Evolutionary conservation across 2,329 filamentous ascomycete genomes (phyloP), one percentile per base, ranked within the genome.

Genomic region (Huntiella moniliformis): DNA sequence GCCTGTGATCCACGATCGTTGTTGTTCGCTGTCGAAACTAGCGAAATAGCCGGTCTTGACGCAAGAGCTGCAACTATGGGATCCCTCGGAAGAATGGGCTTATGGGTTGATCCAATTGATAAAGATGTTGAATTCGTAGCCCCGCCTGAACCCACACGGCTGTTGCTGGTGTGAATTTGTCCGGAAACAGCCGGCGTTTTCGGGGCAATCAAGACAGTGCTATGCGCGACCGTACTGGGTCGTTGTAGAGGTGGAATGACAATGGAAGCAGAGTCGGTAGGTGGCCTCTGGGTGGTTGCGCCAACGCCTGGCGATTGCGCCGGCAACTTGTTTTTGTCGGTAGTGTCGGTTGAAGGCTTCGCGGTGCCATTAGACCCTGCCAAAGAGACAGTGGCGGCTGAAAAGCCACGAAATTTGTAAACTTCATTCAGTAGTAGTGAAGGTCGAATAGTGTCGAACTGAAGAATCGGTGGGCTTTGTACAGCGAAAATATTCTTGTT

Each of bases 401-500:
- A 12, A 31, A 22, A 15, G 16, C 43, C 47, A 7, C 46, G 28
- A 18, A 49, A 49, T n/a, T 45, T 42, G 28, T 46, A 42, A 22
- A 46, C 43, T 22, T 49, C 43, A 15, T 41, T 49, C 5, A 42
- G 33, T 7, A 37, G 42, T 11, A 49, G 18, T 15, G 47, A 46
- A 11, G 47, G 38, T 18, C 39, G 43, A 15, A 49, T 49, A 13
- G 43, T 49, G 28, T 49, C 47, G 38, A 49, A 38, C 31, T 38
- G 37, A 16, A 49, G 47, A 22, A 32, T 49, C 11, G 47, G 47
- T 43, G 47, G 47, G 33, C 33, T 44, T 18, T 49, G 47, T 11
- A 49, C 31, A 15, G 47, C 39, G 33, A 49, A 49, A 11, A 49
- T 46, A 36, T 49, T 39, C 32, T 49, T 45, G 16, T 49, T 49